Evolutionary conservation across 2,329 filamentous ascomycete genomes (phyloP).

Genomic region (Gnomoniopsis sp.): DNA sequence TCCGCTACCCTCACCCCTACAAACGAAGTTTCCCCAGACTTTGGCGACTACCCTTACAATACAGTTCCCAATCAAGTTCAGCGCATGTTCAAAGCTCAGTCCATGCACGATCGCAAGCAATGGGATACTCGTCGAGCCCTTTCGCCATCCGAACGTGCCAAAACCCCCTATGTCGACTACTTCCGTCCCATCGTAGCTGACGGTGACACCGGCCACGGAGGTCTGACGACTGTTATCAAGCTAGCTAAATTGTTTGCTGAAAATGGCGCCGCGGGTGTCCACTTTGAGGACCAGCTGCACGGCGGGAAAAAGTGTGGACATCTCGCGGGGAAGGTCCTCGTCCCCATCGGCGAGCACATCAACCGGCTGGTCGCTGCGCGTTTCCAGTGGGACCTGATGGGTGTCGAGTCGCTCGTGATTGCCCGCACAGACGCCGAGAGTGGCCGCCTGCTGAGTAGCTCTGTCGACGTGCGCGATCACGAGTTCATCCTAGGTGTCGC

Average conservation of each 20-base stretch:
- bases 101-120: constrained; percentile 93
- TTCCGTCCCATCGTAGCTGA: constrained; percentile 93
- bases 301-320: constrained; percentile 99
- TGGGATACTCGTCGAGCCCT: constrained; percentile 83
- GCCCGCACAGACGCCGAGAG: constrained; percentile 95
- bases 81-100: constrained; percentile 91
- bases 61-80: constrained; percentile 98
- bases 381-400: constrained; percentile 99
- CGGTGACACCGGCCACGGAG: constrained; percentile 93
- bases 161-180: constrained; percentile 85
- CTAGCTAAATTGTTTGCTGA: constrained; percentile 96
- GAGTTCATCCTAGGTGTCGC: constrained; percentile 92
- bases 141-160: constrained; percentile 66
- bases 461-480: constrained; percentile 91
- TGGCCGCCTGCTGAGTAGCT: constrained; percentile 83
- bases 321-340: constrained; percentile 90
- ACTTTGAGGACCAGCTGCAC: constrained; percentile 97
- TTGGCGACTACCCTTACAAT: constrained; percentile 98
- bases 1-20: constrained; percentile 89
- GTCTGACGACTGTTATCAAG: constrained; percentile 89
- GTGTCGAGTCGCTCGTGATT: constrained; percentile 89
- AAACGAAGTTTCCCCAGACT: constrained; percentile 96
- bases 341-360: constrained; percentile 92
- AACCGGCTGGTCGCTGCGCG: constrained; percentile 87
- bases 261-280: constrained; percentile 91